Base-by-base conservation (phyloP, 2,329 filamentous ascomycete species). In the Penicillium sp. region DNA sequence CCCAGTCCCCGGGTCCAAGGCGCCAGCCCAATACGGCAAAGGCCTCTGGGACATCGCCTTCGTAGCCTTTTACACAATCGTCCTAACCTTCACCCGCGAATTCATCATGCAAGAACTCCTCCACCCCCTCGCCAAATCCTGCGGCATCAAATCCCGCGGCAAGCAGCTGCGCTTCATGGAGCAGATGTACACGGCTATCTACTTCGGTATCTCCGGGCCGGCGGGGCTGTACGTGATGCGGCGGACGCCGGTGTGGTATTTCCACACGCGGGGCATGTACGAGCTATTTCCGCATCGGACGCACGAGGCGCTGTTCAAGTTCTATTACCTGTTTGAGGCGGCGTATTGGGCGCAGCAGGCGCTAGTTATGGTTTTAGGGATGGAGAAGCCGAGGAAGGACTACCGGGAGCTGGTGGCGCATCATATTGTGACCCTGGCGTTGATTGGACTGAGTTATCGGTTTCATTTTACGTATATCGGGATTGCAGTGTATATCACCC, bases 391-490 rank as follows among this genome's bases (percentile, higher is more conserved):
- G 25, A 82, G 92, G 64, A 96, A 96, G 81, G 92, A 96, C 77
- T 96, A 92, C 77, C 92, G 90, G 78, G 92, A 96, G 81, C 84
- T 96, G 52, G 90, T 96, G 57, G 86, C 87, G 60, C 92, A 96
- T 77, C 92, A 96, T 76, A 87, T 96, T 68, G 89, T 96, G 71
- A 95, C 91, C 34, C 80, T 96, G 57, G 79, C 86, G 17, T 83
- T 96, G 68, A 96, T 96, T 67, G 88, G 79, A 64, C 80, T 92
- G 69, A 94, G 90, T 79, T 96, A 96, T 80, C 87, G 91, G 63
- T 96, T 96, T 80, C 92, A 96, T 79, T 96, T 96, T 75, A 94
- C 92, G 22, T 93, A 96, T 78, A 95, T 96, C 73, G 92, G 92
- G 11, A 79, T 96, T 57, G 90, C 91, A 28, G 90, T 96, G 31